A percentile compares a stretch with the other conserved stretches of the same genome.
phyloP scores from a whole-genome alignment of 768 basidiomycete species.

The Leccinellum rugosiceps region DNA sequence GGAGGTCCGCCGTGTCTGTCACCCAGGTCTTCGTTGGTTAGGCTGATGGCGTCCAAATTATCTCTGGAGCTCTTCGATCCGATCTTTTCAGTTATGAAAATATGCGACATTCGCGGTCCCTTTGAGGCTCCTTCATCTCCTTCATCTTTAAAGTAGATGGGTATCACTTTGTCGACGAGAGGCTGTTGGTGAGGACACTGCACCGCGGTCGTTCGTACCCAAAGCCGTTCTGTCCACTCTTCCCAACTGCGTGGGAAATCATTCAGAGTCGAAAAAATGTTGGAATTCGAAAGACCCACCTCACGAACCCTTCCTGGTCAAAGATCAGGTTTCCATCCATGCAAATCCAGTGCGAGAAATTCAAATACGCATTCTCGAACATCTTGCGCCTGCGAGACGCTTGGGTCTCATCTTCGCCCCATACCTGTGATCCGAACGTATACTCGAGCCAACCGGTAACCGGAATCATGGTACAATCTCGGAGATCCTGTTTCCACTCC shows the following conservation, averaged over 20 bases:
- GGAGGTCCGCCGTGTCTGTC: not conserved
- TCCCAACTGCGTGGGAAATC: not conserved
- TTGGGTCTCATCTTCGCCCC: not conserved
- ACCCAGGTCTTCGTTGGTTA: not conserved
- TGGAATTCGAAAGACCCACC: not conserved
- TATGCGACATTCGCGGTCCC: not conserved
- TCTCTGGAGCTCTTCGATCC: not conserved
- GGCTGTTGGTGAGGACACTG: conserved; percentile 9
- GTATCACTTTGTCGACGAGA: conserved; percentile 11
- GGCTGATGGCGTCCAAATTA: not conserved
- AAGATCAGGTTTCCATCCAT: conserved; percentile 8
- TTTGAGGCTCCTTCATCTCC: not conserved
- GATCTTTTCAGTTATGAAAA: conserved; percentile 7
- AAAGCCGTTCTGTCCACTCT: conserved; percentile 9
- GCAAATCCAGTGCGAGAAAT: conserved; percentile 15
- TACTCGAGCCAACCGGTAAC: conserved; percentile 2
- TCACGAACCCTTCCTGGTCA: not conserved
- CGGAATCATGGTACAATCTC: conserved; percentile 2
- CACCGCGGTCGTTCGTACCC: conserved; percentile 9
- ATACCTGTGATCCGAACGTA: conserved; percentile 1
- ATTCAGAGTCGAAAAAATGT: not conserved
- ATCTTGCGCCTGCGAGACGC: not conserved
- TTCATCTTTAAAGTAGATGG: conserved; percentile 5
- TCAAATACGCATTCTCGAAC: conserved; percentile 9
- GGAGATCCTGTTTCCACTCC: not conserved